A percentile compares a stretch with the other conserved stretches of the same genome.
These are phyloP conservation scores for Phytopythium ostracodes DNA, from an alignment of 352 stramenopile species.

Conservation along the genomic window DNA sequence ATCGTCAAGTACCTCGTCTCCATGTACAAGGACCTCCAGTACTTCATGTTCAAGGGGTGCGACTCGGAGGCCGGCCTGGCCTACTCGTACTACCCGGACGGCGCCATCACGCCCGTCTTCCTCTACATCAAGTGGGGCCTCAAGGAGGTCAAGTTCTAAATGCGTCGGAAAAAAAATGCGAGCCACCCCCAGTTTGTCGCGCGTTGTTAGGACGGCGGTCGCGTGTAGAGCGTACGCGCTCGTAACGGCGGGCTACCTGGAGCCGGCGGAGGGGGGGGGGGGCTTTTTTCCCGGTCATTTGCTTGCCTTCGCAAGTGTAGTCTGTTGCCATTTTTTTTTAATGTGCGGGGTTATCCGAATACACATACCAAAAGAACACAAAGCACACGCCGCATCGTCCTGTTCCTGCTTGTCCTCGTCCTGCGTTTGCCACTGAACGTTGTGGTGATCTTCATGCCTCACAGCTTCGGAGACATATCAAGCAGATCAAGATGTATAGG, in stretches of 20 bases:
- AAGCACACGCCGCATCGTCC: background rate
- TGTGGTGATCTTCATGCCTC: no score
- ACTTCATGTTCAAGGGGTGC: slow-evolving; percentile 65
- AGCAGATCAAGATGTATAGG: background rate
- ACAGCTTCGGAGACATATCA: background rate
- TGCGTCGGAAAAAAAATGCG: slow-evolving; percentile 9
- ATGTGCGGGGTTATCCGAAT: background rate
- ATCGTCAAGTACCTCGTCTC: slow-evolving; percentile 64
- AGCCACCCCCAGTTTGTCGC: no score
- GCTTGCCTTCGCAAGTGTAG: background rate
- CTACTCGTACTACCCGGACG: slow-evolving; percentile 65
- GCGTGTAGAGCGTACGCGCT: no score
- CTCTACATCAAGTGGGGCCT: slow-evolving; percentile 71
- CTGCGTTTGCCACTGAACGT: background rate
- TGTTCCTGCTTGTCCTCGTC: background rate
- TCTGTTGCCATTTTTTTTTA: slow-evolving; percentile 8
- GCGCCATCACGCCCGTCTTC: slow-evolving; percentile 43
- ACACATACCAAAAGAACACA: background rate
- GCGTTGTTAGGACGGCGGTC: no score
- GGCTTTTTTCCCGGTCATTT: background rate
- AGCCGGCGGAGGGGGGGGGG: background rate
- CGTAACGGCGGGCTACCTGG: no score
- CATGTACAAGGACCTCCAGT: slow-evolving; percentile 66
- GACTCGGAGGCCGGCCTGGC: slow-evolving; percentile 58
- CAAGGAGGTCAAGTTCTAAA: slow-evolving; percentile 74